A percentile compares a stretch with the other conserved stretches of the same genome.
phyloP scores from a whole-genome alignment of 345 rosid genomes.

The Angophora floribunda region DNA sequence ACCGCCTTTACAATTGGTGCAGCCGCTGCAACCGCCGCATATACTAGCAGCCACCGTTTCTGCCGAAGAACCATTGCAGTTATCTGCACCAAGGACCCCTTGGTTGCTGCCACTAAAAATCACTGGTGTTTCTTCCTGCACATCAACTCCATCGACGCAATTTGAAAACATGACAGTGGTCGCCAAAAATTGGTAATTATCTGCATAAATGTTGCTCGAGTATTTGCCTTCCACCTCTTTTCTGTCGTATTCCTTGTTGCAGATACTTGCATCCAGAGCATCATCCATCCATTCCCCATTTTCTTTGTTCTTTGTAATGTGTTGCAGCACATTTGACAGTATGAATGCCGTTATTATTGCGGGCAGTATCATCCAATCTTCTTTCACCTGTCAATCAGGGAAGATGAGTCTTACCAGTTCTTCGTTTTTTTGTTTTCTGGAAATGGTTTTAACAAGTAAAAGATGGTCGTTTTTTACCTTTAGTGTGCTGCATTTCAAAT shows the following conservation, averaged over 20 bases:
- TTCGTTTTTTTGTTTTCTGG: neutral
- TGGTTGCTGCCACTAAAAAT: neutral
- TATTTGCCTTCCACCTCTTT: neutral
- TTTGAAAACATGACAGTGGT: neutral
- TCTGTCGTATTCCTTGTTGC: neutral
- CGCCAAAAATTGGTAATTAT: neutral
- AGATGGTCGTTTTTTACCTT: neutral
- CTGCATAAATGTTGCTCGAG: neutral
- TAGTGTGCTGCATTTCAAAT: neutral
- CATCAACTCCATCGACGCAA: neutral
- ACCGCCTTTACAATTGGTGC: neutral
- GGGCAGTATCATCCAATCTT: slow-evolving; percentile 10
- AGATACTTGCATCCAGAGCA: neutral
- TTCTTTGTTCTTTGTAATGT: neutral
- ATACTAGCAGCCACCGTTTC: neutral
- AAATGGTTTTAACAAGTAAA: neutral
- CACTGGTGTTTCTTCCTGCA: neutral
- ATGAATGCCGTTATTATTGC: neutral
- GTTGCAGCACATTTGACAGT: neutral
- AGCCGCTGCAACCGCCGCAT: neutral
- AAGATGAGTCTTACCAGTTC: neutral
- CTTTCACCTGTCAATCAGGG: neutral
- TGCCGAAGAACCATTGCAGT: neutral
- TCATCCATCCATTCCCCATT: neutral
- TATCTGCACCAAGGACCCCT: neutral